Evolutionary conservation across 2,329 filamentous ascomycete species (phyloP), one percentile per base, ranked within the genome.

Genomic region (Fusarium bactridioides): DNA sequence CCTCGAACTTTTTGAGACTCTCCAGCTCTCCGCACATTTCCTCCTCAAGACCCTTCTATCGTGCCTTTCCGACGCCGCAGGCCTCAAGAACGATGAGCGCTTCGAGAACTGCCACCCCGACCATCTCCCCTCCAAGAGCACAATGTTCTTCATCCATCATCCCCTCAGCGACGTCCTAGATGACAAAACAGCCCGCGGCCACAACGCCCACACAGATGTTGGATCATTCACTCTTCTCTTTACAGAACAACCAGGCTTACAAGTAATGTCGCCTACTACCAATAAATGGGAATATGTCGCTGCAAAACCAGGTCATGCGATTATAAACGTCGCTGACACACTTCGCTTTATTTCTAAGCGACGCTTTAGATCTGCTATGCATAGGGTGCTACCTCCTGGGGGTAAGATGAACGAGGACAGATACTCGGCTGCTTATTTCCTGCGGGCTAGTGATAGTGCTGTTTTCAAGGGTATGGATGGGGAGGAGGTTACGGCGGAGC

Each of bases 81-180:
- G 51, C 2, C 27, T 55, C 4, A 0, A 23, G 5, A 7, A 4
- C 9, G 8, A 19, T 2, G 51, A 21, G 0, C 51, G 51, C 12
- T 55, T 41, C 2, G 51, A 55, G 21, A 9, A 0, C 9, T 55
- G 25, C 10, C 51, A 55, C 3, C 37, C 51, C 0, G 37, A 55
- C 9, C 3, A 41, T 31, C 51, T 43, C 10, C 51, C 51, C 10
- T 41, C 51, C 15, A 55, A 43, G 11, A 43, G 51, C 21, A 43
- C 51, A 15, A 25, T 55, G 27, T 55, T 41, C 16, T 55, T 55
- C 37, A 55, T 55, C 31, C 51, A 43, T 11, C 51, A 55, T 31
- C 51, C 51, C 6, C 19, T 41, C 51, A 55, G 51, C 16, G 51
- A 55, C 11, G 4, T 7, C 7, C 51, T 55, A 1, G 2, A 6